These are phyloP conservation scores for Grifola frondosa DNA, from an alignment of 1,284 basidiomycete species.

Conservation along the genomic window DNA sequence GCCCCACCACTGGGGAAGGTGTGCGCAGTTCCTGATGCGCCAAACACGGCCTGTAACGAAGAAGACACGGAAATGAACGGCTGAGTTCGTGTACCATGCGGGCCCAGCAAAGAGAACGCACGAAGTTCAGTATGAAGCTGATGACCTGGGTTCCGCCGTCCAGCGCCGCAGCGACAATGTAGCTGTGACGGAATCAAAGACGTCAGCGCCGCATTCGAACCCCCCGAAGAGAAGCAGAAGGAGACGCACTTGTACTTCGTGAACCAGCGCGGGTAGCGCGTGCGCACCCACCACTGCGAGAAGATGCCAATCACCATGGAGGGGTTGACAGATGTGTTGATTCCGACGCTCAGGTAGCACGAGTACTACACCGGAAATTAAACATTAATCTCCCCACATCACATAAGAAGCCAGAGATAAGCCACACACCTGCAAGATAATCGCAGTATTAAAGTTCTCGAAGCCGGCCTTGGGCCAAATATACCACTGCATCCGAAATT, in stretches of 20 bases:
- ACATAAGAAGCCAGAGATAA: conserved; percentile 45
- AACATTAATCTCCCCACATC: conserved; percentile 47
- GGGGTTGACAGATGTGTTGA: conserved; percentile 43
- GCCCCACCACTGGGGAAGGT: conserved; percentile 32
- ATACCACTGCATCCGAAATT: conserved; percentile 37
- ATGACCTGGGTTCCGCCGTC: conserved; percentile 34
- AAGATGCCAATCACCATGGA: conserved; percentile 52
- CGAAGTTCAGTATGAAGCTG: conserved; percentile 35
- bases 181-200: conserved; percentile 23
- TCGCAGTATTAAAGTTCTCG: conserved; percentile 48
- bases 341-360: conserved; percentile 47
- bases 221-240: not conserved
- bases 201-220: not conserved
- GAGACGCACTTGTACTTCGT: conserved; percentile 58
- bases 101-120: conserved; percentile 5
- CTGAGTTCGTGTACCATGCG: not conserved
- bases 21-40: conserved; percentile 28
- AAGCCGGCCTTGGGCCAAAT: conserved; percentile 47
- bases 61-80: not conserved
- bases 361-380: conserved; percentile 43
- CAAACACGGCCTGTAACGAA: conserved; percentile 24
- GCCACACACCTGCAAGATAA: conserved; percentile 38
- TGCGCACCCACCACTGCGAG: conserved; percentile 54
- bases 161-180: conserved; percentile 32
- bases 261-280: conserved; percentile 48